Percentiles rank a stretch among this genome's conserved stretches.
These are phyloP conservation scores for Neodidymelliopsis sp. DNA, from an alignment of 2,329 filamentous ascomycete species.

Conservation along the genomic window DNA sequence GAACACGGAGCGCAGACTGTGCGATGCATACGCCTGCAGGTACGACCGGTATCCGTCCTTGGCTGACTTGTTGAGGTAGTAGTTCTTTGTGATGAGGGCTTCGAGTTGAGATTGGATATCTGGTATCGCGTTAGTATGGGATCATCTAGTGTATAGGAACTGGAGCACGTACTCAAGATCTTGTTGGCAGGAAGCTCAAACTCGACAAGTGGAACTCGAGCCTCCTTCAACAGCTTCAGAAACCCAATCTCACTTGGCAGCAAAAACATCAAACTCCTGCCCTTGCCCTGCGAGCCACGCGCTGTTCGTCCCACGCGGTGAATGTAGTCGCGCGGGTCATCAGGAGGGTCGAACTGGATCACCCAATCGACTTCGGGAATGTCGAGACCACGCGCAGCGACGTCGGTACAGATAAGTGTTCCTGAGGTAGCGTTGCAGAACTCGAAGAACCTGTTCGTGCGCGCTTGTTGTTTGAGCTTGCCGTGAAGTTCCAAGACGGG, in stretches of 20 bases:
- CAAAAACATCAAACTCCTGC: slow-evolving; percentile 89
- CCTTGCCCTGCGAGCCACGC: slow-evolving; percentile 81
- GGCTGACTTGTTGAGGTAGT: slow-evolving; percentile 89
- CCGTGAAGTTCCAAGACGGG: slow-evolving; percentile 84
- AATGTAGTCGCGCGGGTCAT: slow-evolving; percentile 74
- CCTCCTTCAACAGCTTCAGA: slow-evolving; percentile 87
- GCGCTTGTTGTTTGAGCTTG: slow-evolving; percentile 98
- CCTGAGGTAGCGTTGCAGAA: slow-evolving; percentile 87
- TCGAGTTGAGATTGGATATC: slow-evolving; percentile 80
- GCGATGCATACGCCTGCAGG: slow-evolving; percentile 92
- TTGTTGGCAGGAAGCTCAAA: slow-evolving; percentile 95
- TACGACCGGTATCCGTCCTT: slow-evolving; percentile 86
- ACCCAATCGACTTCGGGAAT: slow-evolving; percentile 97
- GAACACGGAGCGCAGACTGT: slow-evolving; percentile 82
- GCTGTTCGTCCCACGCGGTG: slow-evolving; percentile 96
- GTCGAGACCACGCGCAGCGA: slow-evolving; percentile 92
- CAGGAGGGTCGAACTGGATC: slow-evolving; percentile 86
- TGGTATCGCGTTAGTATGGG: slow-evolving; percentile 14
- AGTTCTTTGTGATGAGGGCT: slow-evolving; percentile 93
- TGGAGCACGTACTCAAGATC: slow-evolving; percentile 68
- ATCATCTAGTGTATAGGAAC: too few relatives aligned
- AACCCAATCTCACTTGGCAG: slow-evolving; percentile 93
- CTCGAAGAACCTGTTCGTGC: slow-evolving; percentile 99
- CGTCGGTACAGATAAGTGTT: slow-evolving; percentile 93
- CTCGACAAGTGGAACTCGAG: slow-evolving; percentile 91